Percentiles rank a stretch among this genome's conserved stretches.
Evolutionary conservation across 164 flowering plant genomes (phyloP).

Genomic region (Tetrastigma voinierianum): DNA sequence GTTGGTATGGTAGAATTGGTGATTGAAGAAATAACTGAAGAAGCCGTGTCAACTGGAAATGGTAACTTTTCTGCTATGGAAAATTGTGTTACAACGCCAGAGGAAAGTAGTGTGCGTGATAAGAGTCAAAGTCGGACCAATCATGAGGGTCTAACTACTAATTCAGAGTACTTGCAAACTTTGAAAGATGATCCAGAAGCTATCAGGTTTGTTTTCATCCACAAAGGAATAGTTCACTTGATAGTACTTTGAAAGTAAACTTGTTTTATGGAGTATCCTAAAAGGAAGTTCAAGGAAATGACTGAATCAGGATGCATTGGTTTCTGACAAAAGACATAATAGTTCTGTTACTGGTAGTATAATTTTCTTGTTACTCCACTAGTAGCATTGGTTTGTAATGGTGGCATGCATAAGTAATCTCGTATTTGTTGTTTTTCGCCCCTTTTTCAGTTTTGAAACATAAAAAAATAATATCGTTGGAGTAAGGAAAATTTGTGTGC

Average conservation of each 20-base stretch:
- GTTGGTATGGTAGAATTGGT: conserved; percentile 49
- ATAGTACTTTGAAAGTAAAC: background rate
- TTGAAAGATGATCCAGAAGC: conserved; percentile 73
- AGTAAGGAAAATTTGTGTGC: no score
- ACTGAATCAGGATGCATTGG: no score
- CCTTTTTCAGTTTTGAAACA: no score
- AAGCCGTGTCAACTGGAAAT: conserved; percentile 41
- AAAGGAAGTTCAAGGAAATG: background rate
- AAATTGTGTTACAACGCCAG: conserved; percentile 29
- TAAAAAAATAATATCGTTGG: no score
- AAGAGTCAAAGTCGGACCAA: conserved; percentile 18
- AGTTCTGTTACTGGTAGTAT: no score
- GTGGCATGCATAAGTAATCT: no score
- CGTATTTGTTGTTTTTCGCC: no score
- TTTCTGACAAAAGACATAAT: no score
- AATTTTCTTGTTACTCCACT: no score
- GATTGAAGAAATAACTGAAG: conserved; percentile 93
- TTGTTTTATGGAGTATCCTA: background rate
- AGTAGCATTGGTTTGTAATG: no score
- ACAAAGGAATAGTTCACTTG: background rate
- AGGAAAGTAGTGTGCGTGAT: conserved; percentile 23
- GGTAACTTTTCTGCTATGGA: conserved; percentile 23
- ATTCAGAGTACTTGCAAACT: conserved; percentile 44
- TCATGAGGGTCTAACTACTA: conserved; percentile 21
- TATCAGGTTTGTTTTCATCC: conserved; percentile 47